phyloP scores from a whole-genome alignment of 1,284 basidiomycete genomes.

The Wallemia ichthyophaga region DNA sequence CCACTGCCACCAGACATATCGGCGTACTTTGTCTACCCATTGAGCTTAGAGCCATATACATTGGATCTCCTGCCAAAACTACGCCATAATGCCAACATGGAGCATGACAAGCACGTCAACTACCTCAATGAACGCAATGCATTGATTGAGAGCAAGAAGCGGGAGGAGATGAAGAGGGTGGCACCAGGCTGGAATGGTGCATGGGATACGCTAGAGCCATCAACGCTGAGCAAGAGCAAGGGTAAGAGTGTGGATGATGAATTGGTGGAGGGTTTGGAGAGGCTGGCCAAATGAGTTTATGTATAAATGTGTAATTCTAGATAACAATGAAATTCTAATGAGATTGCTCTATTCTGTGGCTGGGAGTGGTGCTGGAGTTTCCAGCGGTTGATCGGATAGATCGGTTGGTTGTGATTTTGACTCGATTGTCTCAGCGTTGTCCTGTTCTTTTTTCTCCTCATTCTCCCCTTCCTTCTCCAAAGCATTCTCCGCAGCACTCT shows the following conservation, averaged over 20 bases:
- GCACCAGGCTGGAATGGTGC: not conserved
- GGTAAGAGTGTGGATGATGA: not conserved
- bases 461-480: no score
- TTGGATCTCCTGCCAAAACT: not conserved
- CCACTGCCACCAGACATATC: not conserved
- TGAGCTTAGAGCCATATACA: not conserved
- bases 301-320: not conserved
- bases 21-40: not conserved
- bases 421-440: no score
- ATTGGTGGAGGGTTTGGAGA: not conserved
- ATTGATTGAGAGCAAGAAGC: not conserved
- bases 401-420: no score
- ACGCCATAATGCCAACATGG: not conserved
- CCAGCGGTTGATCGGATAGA: not conserved
- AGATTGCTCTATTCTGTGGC: not conserved
- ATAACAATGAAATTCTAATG: no score
- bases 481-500: not conserved
- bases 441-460: no score
- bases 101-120: not conserved
- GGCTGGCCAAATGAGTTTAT: not conserved
- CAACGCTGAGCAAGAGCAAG: not conserved
- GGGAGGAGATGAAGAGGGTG: not conserved
- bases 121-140: not conserved
- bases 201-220: not conserved
- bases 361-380: not conserved